A percentile compares a stretch with the other conserved stretches of the same genome.
phyloP scores from a whole-genome alignment of 2,329 filamentous ascomycete genomes.

The Verticillium nubilum region DNA sequence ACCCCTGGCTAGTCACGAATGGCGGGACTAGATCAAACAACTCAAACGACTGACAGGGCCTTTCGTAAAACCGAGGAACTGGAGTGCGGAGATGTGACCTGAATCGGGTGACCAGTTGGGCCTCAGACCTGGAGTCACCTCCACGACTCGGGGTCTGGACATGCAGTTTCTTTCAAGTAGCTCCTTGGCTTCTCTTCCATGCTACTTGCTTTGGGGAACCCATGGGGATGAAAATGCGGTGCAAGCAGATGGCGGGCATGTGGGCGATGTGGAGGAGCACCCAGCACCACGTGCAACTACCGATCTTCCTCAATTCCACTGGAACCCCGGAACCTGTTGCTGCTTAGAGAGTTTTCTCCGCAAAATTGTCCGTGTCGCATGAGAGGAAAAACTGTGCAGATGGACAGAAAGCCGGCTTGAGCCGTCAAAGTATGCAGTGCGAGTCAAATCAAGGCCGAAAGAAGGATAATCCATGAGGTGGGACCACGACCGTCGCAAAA shows the following conservation, averaged over 20 bases:
- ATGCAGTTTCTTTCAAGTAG: neutral
- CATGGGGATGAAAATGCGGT: neutral
- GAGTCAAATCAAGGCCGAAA: neutral
- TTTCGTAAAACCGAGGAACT: neutral
- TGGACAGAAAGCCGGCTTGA: neutral
- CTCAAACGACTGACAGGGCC: neutral
- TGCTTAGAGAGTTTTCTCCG: neutral
- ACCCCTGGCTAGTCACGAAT: neutral
- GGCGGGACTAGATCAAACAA: neutral
- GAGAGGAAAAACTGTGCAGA: neutral
- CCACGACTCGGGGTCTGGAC: neutral
- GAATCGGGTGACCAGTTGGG: neutral
- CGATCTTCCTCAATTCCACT: neutral
- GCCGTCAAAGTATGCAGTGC: neutral
- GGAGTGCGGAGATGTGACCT: slow-evolving; percentile 2
- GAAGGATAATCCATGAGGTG: neutral
- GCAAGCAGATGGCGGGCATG: neutral
- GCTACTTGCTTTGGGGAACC: neutral
- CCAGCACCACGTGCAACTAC: neutral
- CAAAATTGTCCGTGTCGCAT: neutral
- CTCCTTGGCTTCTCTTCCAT: neutral
- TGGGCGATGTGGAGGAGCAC: neutral
- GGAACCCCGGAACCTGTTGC: neutral
- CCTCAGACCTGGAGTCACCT: neutral
- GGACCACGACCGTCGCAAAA: neutral